A percentile compares a stretch with the other conserved stretches of the same genome.
Conservation (phyloP, 129 eudicot genomes). For the Flaveria brownii region DNA sequence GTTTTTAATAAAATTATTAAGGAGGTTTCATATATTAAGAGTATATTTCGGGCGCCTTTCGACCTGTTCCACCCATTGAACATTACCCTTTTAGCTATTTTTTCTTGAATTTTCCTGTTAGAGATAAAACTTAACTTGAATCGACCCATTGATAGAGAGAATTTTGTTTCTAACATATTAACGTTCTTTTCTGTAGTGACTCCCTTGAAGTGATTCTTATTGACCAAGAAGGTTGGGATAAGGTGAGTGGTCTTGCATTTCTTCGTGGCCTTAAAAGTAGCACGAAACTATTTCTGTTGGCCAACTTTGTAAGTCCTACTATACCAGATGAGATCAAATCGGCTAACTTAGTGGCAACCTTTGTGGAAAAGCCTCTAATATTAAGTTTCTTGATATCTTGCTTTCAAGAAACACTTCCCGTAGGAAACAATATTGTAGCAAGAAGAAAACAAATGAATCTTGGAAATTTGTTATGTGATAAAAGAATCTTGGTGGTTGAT, state of each 20-base stretch:
- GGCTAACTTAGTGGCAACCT: constrained; percentile 50
- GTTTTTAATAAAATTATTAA: no score
- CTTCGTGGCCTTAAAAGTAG: constrained; percentile 39
- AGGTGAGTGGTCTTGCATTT: constrained; percentile 39
- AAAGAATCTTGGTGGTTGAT: constrained; percentile 80
- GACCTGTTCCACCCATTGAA: no score
- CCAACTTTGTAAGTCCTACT: constrained; percentile 35
- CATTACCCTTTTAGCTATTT: no score
- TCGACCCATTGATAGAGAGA: background rate
- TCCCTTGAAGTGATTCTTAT: constrained; percentile 60
- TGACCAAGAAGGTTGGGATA: constrained; percentile 67
- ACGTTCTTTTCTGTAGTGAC: constrained; percentile 27
- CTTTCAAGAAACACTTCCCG: constrained; percentile 57
- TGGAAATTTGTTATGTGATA: constrained; percentile 53
- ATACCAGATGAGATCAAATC: constrained; percentile 45
- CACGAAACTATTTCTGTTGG: constrained; percentile 51
- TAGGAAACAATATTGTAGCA: constrained; percentile 42
- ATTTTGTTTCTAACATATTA: background rate
- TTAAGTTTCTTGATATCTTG: constrained; percentile 48
- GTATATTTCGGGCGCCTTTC: no score
- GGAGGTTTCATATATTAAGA: no score
- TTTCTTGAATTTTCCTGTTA: background rate
- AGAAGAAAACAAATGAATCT: constrained; percentile 52
- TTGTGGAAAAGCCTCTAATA: constrained; percentile 66
- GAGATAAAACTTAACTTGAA: background rate